phyloP scores from a whole-genome alignment of 495 filamentous ascomycete species.

The Platismatia glauca region DNA sequence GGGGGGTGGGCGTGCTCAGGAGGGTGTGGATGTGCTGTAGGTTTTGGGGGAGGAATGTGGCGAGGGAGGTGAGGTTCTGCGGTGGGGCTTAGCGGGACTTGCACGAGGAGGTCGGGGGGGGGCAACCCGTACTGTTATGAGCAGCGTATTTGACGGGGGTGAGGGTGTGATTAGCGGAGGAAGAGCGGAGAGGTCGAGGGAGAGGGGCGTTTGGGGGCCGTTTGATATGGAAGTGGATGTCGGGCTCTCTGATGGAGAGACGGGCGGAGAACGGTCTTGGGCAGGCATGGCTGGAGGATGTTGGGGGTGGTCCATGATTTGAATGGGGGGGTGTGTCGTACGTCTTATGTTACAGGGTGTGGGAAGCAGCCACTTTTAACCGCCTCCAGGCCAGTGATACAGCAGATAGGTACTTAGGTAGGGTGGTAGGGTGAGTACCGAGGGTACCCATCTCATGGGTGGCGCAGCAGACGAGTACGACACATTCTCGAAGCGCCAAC shows the following conservation, averaged over 20 bases:
- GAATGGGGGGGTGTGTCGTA: background rate
- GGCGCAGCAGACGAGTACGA: conserved; percentile 8
- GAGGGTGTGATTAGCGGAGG: conserved; percentile 72
- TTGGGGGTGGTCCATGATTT: background rate
- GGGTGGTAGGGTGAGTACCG: no score
- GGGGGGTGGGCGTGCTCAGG: conserved; percentile 55
- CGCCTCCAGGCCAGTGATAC: no score
- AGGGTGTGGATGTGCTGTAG: conserved; percentile 66
- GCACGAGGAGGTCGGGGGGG: background rate
- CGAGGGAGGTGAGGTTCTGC: conserved; percentile 65
- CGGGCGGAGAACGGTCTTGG: conserved; percentile 17
- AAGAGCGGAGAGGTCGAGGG: conserved; percentile 71
- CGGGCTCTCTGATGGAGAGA: conserved; percentile 14
- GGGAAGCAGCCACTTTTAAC: background rate
- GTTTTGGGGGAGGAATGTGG: conserved; percentile 70
- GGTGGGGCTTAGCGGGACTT: conserved; percentile 1
- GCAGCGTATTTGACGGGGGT: conserved; percentile 83
- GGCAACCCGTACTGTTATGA: conserved; percentile 55
- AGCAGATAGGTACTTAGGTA: no score
- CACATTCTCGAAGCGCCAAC: conserved; percentile 11
- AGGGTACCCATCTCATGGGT: no score
- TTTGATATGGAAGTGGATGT: conserved; percentile 13
- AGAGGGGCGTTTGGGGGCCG: conserved; percentile 46
- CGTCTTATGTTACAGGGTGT: background rate
- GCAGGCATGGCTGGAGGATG: background rate